phyloP scores from a whole-genome alignment of 371 early-diverging fungal species.

The Mortierella sp. region DNA sequence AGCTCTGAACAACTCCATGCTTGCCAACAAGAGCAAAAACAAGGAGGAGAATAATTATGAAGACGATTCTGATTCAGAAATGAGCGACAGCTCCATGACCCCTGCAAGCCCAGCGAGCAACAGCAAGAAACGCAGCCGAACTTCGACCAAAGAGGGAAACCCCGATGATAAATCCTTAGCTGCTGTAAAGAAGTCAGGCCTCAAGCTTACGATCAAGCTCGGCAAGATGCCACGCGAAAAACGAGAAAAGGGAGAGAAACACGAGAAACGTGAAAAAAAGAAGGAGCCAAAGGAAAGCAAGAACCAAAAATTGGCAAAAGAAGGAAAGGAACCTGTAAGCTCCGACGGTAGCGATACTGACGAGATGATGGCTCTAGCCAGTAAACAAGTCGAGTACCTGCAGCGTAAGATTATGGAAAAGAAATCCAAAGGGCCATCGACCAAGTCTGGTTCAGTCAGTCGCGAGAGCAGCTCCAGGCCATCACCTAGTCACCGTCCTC shows the following conservation, averaged over 20 bases:
- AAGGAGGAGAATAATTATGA: conserved; percentile 12
- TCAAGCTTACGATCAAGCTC: conserved; percentile 45
- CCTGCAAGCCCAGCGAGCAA: conserved; percentile 10
- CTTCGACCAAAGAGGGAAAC: conserved; percentile 17
- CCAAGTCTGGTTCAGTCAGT: conserved; percentile 11
- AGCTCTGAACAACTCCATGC: conserved; percentile 18
- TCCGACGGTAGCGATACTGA: conserved; percentile 49
- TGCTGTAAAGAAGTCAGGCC: conserved; percentile 21
- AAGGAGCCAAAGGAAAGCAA: conserved; percentile 26
- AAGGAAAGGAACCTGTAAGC: conserved; percentile 8
- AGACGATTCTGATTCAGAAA: conserved; percentile 37
- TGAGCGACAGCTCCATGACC: conserved; percentile 16
- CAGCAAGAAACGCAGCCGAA: conserved; percentile 38
- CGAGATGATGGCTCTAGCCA: conserved; percentile 44
- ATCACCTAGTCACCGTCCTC: conserved; percentile 11
- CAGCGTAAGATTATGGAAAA: conserved; percentile 48
- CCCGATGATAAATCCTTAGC: neutral
- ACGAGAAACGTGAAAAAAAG: neutral
- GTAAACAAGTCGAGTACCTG: conserved; percentile 40
- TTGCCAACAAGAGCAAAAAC: conserved; percentile 34
- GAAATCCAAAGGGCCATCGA: conserved; percentile 30
- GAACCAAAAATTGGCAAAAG: neutral
- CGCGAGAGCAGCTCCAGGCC: conserved; percentile 10
- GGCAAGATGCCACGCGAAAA: conserved; percentile 34
- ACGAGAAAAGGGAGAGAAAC: no score